Evolutionary conservation across 495 filamentous ascomycete genomes (phyloP).

Genomic region (Xylaria nigripes): DNA sequence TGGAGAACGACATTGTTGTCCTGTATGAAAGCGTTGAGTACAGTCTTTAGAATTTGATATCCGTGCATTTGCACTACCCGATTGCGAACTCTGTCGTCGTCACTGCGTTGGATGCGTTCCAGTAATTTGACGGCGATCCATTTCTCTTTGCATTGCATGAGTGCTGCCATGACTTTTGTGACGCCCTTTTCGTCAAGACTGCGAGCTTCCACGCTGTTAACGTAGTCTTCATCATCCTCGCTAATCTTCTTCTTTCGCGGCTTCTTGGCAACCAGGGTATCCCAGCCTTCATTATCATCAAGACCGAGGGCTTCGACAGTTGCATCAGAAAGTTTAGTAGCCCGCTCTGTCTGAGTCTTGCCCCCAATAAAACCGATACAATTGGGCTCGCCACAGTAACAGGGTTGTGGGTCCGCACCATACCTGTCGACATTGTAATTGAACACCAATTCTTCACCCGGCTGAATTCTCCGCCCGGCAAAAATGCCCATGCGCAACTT

Average conservation of each 20-base stretch:
- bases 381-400: conserved; percentile 92
- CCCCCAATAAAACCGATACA: conserved; percentile 96
- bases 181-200: conserved; percentile 80
- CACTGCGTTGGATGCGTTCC: conserved; percentile 76
- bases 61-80: conserved; percentile 93
- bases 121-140: conserved; percentile 98
- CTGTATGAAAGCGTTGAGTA: conserved; percentile 73
- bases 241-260: conserved; percentile 89
- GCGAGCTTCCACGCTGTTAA: conserved; percentile 80
- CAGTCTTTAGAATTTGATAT: conserved; percentile 85
- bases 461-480: conserved; percentile 73
- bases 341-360: conserved; percentile 93
- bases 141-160: conserved; percentile 98
- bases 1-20: conserved; percentile 84
- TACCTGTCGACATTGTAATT: conserved; percentile 99
- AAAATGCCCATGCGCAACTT: conserved; percentile 99
- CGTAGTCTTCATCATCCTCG: conserved; percentile 94
- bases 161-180: conserved; percentile 95
- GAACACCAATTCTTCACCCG: conserved; percentile 96
- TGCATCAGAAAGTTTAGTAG: conserved; percentile 80
- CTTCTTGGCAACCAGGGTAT: conserved; percentile 77
- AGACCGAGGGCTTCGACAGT: conserved; percentile 95
- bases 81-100: conserved; percentile 81
- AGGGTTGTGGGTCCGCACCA: conserved; percentile 90
- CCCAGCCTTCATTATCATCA: conserved; percentile 88